Evolutionary conservation across 2,329 filamentous ascomycete genomes (phyloP).

Genomic region (Cladosporium oxysporum): DNA sequence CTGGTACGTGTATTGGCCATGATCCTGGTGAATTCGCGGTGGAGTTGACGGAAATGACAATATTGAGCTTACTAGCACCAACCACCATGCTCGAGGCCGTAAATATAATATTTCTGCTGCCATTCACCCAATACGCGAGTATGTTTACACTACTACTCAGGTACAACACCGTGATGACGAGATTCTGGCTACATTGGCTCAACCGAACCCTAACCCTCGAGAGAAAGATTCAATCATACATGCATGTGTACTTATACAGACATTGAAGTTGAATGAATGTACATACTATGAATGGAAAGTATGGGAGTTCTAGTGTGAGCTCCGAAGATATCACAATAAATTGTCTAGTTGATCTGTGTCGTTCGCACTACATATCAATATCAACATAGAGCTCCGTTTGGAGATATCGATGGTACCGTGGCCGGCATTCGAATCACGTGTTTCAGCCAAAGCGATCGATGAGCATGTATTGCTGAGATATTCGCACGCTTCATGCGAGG

Average conservation of each 20-base stretch:
- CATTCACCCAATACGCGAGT: neutral
- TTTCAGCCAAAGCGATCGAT: neutral
- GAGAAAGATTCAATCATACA: neutral
- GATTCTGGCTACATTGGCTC: neutral
- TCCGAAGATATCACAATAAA: accelerated
- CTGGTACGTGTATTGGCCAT: neutral
- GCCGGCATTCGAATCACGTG: neutral
- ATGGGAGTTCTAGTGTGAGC: neutral
- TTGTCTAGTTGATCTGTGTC: neutral
- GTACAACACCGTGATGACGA: neutral
- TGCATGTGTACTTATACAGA: too few species aligned
- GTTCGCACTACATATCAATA: neutral
- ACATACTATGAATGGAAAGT: too few species aligned
- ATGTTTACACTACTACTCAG: neutral
- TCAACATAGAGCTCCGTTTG: neutral
- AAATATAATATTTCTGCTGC: accelerated
- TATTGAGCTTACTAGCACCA: neutral
- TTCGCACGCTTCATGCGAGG: neutral
- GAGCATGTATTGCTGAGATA: neutral
- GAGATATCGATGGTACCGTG: neutral
- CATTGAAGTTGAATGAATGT: too few species aligned
- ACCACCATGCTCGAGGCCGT: accelerated
- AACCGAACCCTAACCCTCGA: neutral
- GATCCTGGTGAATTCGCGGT: neutral
- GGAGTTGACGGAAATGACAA: neutral